A percentile compares a stretch with the other conserved stretches of the same genome.
These are phyloP conservation scores for Raffaelea arxii DNA, from an alignment of 2,329 filamentous ascomycete species.

Conservation along the genomic window DNA sequence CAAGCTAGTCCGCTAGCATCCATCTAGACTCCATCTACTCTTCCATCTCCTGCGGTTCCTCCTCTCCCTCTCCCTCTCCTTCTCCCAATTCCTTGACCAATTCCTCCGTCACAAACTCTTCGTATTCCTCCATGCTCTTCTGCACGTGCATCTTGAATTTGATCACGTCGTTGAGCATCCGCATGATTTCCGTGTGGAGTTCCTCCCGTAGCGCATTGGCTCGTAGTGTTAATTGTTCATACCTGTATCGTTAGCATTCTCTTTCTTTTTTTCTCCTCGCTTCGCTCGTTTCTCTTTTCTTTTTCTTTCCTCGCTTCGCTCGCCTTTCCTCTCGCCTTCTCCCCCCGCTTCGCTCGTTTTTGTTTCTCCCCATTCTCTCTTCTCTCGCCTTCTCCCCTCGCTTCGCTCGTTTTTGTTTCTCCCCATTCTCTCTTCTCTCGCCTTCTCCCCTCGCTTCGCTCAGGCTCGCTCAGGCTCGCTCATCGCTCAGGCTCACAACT, in stretches of 20 bases:
- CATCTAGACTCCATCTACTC: too few relatives aligned
- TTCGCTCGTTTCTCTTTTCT: not conserved
- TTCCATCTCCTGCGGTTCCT: not conserved
- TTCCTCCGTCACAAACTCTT: conserved; percentile 86
- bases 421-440: too few relatives aligned
- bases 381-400: too few relatives aligned
- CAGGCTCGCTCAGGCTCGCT: too few relatives aligned
- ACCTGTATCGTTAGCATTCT: conserved; percentile 38
- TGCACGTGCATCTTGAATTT: conserved; percentile 98
- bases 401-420: too few relatives aligned
- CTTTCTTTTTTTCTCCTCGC: not conserved
- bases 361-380: too few relatives aligned
- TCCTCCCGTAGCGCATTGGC: conserved; percentile 85
- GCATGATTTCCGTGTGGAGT: conserved; percentile 93
- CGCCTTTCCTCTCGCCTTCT: too few relatives aligned
- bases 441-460: too few relatives aligned
- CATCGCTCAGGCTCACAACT: conserved; percentile 22
- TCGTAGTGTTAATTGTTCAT: conserved; percentile 81
- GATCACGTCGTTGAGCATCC: conserved; percentile 93
- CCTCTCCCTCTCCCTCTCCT: conserved; percentile 39
- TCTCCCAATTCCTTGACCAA: conserved; percentile 75
- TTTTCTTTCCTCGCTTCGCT: too few relatives aligned
- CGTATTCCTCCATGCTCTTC: conserved; percentile 85
- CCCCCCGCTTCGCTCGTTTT: too few relatives aligned
- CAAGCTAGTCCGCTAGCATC: too few relatives aligned